Base-by-base conservation (phyloP, 331 rosid genomes). In the Phaseolus coccineus region DNA sequence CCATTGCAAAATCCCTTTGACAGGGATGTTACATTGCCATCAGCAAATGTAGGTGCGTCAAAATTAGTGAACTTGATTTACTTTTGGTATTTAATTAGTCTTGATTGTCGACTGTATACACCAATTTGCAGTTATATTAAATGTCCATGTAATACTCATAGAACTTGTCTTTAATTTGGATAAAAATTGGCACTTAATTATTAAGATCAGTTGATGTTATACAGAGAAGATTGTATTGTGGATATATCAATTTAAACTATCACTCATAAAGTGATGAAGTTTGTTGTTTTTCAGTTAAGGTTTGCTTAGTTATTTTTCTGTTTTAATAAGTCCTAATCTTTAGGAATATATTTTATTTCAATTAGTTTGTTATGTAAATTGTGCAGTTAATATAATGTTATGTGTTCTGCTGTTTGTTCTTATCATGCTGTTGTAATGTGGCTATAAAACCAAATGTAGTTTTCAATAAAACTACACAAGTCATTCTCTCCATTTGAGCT, bases 1-100 rank as follows among this genome's bases (percentile, higher is more conserved):
- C 73, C 44, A 30, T 59, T 47, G 25, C 25, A 25, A 61, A 48
- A 48, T 72, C 77, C 64, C 47, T 48, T 61, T 30, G 63, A 69
- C 71, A 27, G 71, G 12, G 57, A 52, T 59, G 77, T 39, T 46
- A 68, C 77, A 68, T 31, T 62, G 63, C 46, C 47, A 47, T 35
- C 57, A 19, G 48, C 28, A 37, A 72, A 24, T 31, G 70, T 68
- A 47, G 22, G 76, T 31, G 64, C 66, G 66, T 80, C 77, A 56
- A 68, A 78, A 68, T 30, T 39, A 22, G 75, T 59, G 63, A 35
- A 44, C 14, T 12, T 53, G 25, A 73, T 72, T 72, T 62, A 31
- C 50, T 52, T 79, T 59, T 35, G 66, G 57, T 16, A 71, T 61
- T 37, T 50, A 11, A 25, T 2, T 39, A 71, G 47, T 25, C 52